Conservation (phyloP, 106 monocot genomes). For the Agapanthus africanus region DNA sequence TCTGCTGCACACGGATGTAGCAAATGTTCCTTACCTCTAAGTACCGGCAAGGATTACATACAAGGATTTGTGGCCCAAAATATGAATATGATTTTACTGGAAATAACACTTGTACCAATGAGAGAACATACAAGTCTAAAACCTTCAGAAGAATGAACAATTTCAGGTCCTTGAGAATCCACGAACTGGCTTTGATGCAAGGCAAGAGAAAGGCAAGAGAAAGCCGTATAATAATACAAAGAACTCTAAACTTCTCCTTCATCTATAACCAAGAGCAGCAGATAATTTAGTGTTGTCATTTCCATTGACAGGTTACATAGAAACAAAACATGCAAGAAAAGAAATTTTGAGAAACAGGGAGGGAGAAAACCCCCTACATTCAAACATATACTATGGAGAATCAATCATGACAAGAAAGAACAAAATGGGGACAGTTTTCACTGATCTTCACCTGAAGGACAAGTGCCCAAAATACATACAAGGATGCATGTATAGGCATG, state of each 20-base stretch:
- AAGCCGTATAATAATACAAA: slow-evolving; percentile 1
- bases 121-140: neutral
- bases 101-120: neutral
- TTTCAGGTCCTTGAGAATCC: neutral
- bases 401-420: too few species aligned
- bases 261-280: too few species aligned
- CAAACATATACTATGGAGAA: neutral
- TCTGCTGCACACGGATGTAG: neutral
- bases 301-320: neutral
- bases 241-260: neutral
- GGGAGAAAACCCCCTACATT: too few species aligned
- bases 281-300: neutral
- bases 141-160: neutral
- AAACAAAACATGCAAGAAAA: neutral
- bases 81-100: neutral
- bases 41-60: neutral
- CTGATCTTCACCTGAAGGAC: too few species aligned
- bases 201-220: too few species aligned
- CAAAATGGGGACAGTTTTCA: too few species aligned
- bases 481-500: too few species aligned
- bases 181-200: neutral
- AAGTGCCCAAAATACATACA: too few species aligned
- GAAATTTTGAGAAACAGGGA: neutral
- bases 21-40: neutral
- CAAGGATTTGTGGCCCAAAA: neutral